Conservation (phyloP, 108 stramenopile genomes). For the Cyclotella cryptica region DNA sequence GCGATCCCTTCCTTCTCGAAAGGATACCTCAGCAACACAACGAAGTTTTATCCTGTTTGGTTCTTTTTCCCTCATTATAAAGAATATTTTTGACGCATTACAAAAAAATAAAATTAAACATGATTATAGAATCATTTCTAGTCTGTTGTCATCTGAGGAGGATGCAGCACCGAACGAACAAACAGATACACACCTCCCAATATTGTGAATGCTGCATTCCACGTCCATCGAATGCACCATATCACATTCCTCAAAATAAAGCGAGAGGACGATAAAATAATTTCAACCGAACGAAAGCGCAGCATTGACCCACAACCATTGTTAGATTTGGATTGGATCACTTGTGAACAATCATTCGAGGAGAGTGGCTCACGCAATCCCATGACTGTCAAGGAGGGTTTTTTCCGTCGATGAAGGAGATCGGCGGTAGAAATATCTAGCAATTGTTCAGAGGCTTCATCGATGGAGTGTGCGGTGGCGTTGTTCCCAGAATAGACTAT, state of each 20-base stretch:
- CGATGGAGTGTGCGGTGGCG: background rate
- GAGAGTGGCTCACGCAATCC: constrained; percentile 25
- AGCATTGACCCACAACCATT: background rate
- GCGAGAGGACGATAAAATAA: constrained; percentile 15
- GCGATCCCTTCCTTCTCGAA: no score
- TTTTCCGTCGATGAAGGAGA: constrained; percentile 37
- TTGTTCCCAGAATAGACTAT: constrained; percentile 28
- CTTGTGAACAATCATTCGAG: no score
- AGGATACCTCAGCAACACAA: no score
- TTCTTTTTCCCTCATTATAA: no score
- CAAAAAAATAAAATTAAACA: no score
- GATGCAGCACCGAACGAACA: constrained; percentile 29
- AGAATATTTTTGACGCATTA: no score
- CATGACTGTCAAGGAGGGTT: constrained; percentile 50
- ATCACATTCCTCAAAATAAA: constrained; percentile 5
- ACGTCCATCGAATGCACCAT: constrained; percentile 21
- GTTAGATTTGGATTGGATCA: background rate
- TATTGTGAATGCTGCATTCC: constrained; percentile 14
- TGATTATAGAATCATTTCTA: background rate
- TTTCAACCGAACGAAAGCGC: background rate
- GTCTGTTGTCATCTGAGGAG: constrained; percentile 19
- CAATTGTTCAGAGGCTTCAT: constrained; percentile 33
- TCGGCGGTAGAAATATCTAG: constrained; percentile 38
- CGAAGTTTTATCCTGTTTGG: no score
- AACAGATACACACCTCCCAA: constrained; percentile 37